phyloP scores from a whole-genome alignment of 2,329 filamentous ascomycete species.

The Neoscytalidium dimidiatum region DNA sequence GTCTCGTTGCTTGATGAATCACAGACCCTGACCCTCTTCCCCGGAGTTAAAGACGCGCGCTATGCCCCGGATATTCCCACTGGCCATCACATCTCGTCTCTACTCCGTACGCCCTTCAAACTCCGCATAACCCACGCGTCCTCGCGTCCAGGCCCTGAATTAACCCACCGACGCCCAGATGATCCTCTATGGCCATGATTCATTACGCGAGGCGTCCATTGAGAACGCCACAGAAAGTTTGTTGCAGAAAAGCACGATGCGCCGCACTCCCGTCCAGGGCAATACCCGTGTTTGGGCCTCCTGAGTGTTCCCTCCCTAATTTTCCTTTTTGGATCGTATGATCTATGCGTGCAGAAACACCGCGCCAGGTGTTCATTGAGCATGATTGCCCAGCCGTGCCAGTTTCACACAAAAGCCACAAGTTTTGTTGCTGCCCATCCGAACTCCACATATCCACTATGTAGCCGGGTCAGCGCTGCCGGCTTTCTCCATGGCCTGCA shows the following conservation, averaged over 20 bases:
- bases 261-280: neutral
- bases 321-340: conserved; percentile 10
- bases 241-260: neutral
- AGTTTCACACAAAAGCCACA: conserved; percentile 11
- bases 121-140: neutral
- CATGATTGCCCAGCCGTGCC: neutral
- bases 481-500: neutral
- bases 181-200: neutral
- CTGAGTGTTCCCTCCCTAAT: neutral
- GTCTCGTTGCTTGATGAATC: neutral
- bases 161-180: neutral
- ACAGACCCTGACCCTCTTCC: neutral
- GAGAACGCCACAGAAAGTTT: conserved; percentile 7
- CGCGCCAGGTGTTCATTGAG: neutral
- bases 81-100: neutral
- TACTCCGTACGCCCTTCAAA: neutral
- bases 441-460: neutral
- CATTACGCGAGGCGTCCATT: conserved; percentile 5
- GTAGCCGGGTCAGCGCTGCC: neutral
- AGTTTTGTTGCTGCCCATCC: neutral
- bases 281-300: neutral
- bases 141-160: neutral
- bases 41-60: neutral
- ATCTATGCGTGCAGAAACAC: conserved; percentile 8
- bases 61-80: neutral